Conservation (phyloP, 1,284 basidiomycete species). For the Ustilago shanxiensis region DNA sequence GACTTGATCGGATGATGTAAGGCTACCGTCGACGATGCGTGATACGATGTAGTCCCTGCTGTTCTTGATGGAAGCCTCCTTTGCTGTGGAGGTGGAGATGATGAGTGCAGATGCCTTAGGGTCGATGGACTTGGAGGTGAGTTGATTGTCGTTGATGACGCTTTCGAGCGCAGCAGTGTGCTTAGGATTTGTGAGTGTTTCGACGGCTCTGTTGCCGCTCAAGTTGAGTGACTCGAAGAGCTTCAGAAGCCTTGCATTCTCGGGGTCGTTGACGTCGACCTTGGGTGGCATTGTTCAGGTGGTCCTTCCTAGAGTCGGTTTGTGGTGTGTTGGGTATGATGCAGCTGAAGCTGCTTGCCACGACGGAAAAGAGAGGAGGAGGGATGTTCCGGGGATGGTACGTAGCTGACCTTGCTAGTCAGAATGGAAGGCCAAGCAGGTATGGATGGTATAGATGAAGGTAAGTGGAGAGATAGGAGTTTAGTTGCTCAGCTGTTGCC, state of each 20-base stretch:
- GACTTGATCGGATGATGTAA: conserved; percentile 89
- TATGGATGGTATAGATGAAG: not conserved
- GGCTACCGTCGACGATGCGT: conserved; percentile 78
- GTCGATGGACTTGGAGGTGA: conserved; percentile 73
- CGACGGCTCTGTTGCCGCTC: conserved; percentile 81
- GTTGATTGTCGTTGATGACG: conserved; percentile 75
- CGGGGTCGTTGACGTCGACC: conserved; percentile 73
- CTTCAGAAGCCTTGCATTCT: conserved; percentile 74
- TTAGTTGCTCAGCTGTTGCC: not conserved
- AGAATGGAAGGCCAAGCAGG: not conserved
- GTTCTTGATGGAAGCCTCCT: conserved; percentile 75
- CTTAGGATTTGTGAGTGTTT: conserved; percentile 71
- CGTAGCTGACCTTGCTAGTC: not conserved
- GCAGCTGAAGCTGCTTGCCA: conserved; percentile 17
- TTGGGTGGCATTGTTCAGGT: conserved; percentile 73
- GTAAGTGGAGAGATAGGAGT: not conserved
- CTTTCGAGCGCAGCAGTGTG: conserved; percentile 75
- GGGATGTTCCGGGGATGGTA: not conserved
- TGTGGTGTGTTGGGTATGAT: conserved; percentile 15
- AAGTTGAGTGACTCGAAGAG: conserved; percentile 86
- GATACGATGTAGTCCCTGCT: conserved; percentile 79
- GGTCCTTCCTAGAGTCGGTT: no score
- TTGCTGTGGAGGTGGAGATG: conserved; percentile 76
- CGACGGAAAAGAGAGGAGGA: not conserved
- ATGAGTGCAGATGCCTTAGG: conserved; percentile 85